A percentile compares a stretch with the other conserved stretches of the same genome.
These are phyloP conservation scores for Boechera stricta DNA, from an alignment of 345 rosid species.

Conservation along the genomic window DNA sequence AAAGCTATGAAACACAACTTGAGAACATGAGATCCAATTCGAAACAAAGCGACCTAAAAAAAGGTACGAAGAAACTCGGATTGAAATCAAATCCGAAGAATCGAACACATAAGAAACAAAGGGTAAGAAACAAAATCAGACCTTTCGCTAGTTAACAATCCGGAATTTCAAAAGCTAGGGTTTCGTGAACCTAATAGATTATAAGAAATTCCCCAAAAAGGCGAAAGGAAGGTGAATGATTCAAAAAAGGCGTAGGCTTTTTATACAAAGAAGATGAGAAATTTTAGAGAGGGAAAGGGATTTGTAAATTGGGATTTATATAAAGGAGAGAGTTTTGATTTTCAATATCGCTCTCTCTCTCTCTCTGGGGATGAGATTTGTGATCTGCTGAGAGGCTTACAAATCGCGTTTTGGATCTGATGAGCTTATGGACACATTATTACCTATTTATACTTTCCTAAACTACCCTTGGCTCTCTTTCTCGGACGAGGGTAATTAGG, in stretches of 20 bases:
- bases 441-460: conserved; percentile 15
- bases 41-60: neutral
- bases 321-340: conserved; percentile 37
- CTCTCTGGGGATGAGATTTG: conserved; percentile 33
- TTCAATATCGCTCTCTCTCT: conserved; percentile 33
- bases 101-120: neutral
- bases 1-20: neutral
- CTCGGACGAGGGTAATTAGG: neutral
- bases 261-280: conserved; percentile 20
- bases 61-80: neutral
- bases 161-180: conserved; percentile 30
- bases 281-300: conserved; percentile 44
- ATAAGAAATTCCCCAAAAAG: neutral
- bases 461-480: conserved; percentile 20
- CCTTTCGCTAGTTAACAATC: conserved; percentile 29
- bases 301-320: conserved; percentile 45
- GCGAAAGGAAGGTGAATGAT: conserved; percentile 25
- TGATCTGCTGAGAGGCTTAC: neutral
- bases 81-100: neutral
- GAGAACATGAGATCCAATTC: conserved; percentile 23
- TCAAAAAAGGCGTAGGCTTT: conserved; percentile 11
- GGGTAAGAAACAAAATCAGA: conserved; percentile 31
- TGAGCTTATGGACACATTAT: neutral
- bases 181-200: conserved; percentile 26
- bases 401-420: conserved; percentile 41